Evolutionary conservation across 768 basidiomycete genomes (phyloP), one percentile per base, ranked within the genome.

Genomic region (Daedalea quercina): DNA sequence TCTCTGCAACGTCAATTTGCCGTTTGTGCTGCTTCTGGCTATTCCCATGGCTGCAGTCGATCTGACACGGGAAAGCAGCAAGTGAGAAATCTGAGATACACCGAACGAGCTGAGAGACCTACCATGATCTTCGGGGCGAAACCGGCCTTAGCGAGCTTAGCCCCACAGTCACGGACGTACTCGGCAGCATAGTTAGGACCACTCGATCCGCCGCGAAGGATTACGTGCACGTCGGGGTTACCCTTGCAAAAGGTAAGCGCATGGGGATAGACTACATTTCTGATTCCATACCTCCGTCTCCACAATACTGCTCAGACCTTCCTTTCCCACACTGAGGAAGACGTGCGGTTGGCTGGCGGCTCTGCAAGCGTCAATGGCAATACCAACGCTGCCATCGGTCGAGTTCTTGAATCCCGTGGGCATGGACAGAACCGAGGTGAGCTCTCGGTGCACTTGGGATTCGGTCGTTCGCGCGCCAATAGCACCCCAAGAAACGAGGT

Each of bases 391-490:
- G 35, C 96, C 96, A 61, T 98, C 96, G 1, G 95, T 98, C 11
- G 90, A 90, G 63, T 99, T 99, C 73, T 99, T 99, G 82, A 99
- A 98, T 8, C 96, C 96, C 3, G 94, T 92, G 2, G 90, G 88
- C 89, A 95, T 93, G 15, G 89, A 91, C n/a, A 95, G 74, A 1
- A 85, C 90, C 4, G 85, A 88, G 9, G 82, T 81, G 15, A 95
- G 76, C 69, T 95, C 93, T 44, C 93, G 85, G 65, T 95, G 93
- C 15, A 95, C 90, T 66, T 95, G 87, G 3, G 88, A 91, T 67
- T 95, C 93, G 0, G 94, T 94, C 12, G 93, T 94, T 13, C 91
- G 79, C 12, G 90, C 91, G 33, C 90, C 96, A 59, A 99, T 98
- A 1, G 95, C 95, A 46, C 94, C 95, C 94, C 95, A 97, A 9